Evolutionary conservation across 2,329 filamentous ascomycete genomes (phyloP), one percentile per base, ranked within the genome.

Genomic region (Incumbomyces delicatus): DNA sequence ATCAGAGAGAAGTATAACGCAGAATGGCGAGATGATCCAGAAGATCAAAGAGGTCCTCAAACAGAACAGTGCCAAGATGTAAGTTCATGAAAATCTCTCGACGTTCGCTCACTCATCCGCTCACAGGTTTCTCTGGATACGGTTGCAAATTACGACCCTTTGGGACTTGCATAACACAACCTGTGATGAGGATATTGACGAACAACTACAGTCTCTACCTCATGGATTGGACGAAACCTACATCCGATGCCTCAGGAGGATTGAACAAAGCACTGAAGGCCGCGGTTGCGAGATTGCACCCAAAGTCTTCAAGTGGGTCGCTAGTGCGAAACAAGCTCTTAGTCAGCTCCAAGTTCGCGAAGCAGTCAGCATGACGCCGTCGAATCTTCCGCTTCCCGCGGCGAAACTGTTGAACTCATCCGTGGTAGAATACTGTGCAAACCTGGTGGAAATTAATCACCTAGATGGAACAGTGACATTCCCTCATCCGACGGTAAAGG

Each of bases 401-500:
- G 3, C 38, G 11, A 29, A 13, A 18, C 18, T 41, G 8, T 17
- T 41, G 3, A 22, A 13, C 38, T 3, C 16, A 11, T 27, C 16
- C 8, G 38, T 41, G 2, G 14, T 14, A 2, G 38, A 41, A 6
- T 41, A 41, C 29, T 41, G 38, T 22, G 38, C 38, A 6, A 41
- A 41, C 20, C 20, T 41, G 10, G 20, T 41, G 12, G 38, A 13
- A n/a, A 18, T 41, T 10, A 27, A 41, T 17, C 8, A 41, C 3
- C 20, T 29, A 2, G 29, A 18, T 11, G 38, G 38, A n/a, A 29
- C 38, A 7, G 38, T 41, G 13, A 29, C 27, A 6, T 41, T 41
- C 20, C 38, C 38, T 41, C 38, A 41, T 17, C 38, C 38, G 22
- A 41, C 38, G 12, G 38, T 41, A 3, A 22, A n/a, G n/a, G 38